phyloP scores from a whole-genome alignment of 164 flowering plant species.

The Tetrastigma voinierianum region DNA sequence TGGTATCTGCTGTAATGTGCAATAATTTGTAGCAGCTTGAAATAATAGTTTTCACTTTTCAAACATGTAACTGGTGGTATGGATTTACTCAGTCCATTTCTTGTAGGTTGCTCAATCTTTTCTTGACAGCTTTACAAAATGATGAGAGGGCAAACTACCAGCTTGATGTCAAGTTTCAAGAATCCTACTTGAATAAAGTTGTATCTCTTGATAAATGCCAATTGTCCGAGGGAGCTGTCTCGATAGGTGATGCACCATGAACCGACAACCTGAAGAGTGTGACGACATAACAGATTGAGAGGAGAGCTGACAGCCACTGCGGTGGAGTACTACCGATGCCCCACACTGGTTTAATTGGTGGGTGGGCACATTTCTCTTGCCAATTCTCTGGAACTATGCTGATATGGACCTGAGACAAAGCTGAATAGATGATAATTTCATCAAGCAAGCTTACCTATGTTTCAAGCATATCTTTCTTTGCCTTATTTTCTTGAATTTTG shows the following conservation, averaged over 20 bases:
- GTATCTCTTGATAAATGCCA: constrained; percentile 85
- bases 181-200: constrained; percentile 74
- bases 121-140: constrained; percentile 85
- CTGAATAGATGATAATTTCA: no score
- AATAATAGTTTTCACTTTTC: neutral
- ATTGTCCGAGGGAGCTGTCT: constrained; percentile 88
- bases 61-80: neutral
- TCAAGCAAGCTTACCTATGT: no score
- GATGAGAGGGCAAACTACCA: constrained; percentile 96
- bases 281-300: no score
- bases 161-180: constrained; percentile 97
- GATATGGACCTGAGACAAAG: neutral
- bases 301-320: constrained; percentile 88
- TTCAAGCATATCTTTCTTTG: no score
- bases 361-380: no score
- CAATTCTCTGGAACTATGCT: neutral
- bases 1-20: constrained; percentile 77
- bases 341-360: no score
- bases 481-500: no score
- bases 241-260: no score
- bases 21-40: neutral
- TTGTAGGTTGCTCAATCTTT: constrained; percentile 87
- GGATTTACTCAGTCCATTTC: constrained; percentile 4
- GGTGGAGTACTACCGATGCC: constrained; percentile 71
- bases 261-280: constrained; percentile 66